Evolutionary conservation across 768 basidiomycete genomes (phyloP).

Genomic region (Hebeloma cylindrosporum): DNA sequence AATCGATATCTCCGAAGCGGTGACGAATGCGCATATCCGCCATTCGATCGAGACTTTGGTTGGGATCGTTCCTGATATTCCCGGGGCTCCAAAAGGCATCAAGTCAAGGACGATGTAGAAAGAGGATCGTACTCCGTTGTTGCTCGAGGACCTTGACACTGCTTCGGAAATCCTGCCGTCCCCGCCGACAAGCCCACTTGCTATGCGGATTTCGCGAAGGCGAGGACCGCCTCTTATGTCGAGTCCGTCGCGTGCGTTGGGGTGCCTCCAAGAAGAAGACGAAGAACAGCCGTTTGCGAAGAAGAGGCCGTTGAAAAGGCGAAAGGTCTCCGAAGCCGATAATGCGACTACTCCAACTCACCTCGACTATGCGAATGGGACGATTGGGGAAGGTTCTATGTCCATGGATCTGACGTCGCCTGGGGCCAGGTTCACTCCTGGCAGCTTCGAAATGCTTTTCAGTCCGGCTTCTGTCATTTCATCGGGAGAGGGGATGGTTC

Average conservation of each 20-base stretch:
- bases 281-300: slow-evolving; percentile 20
- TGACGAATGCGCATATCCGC: slow-evolving; percentile 45
- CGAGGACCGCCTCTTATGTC: slow-evolving; percentile 24
- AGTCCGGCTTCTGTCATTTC: too few relatives aligned
- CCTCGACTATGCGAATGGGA: slow-evolving; percentile 2
- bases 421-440: too few relatives aligned
- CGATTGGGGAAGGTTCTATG: too few relatives aligned
- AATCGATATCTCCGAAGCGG: slow-evolving; percentile 39
- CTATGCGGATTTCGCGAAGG: slow-evolving; percentile 25
- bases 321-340: slow-evolving; percentile 19
- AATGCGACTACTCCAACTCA: slow-evolving; percentile 8
- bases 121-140: not conserved
- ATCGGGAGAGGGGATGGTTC: too few relatives aligned
- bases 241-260: slow-evolving; percentile 22
- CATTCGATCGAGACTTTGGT: slow-evolving; percentile 59
- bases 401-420: too few relatives aligned
- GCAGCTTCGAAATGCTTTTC: too few relatives aligned
- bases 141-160: slow-evolving; percentile 8
- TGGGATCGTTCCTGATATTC: slow-evolving; percentile 46
- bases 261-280: slow-evolving; percentile 25
- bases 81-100: slow-evolving; percentile 37
- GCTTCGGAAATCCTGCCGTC: slow-evolving; percentile 22
- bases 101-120: slow-evolving; percentile 16
- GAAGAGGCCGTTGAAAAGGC: slow-evolving; percentile 22
- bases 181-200: slow-evolving; percentile 39